Evolutionary conservation across 2,329 filamentous ascomycete species (phyloP).

Genomic region (Macroventuria anomochaeta): DNA sequence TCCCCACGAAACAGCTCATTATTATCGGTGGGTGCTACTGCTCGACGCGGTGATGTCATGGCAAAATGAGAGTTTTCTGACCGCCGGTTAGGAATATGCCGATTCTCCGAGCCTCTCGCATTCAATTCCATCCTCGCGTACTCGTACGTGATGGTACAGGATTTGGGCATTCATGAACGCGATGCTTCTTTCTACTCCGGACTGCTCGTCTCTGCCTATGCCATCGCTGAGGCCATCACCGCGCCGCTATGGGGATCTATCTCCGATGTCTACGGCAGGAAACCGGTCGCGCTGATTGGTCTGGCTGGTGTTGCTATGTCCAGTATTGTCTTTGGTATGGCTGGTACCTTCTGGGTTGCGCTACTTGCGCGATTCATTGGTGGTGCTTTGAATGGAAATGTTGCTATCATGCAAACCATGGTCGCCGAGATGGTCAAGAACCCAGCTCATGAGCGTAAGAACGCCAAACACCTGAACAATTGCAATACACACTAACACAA

Average conservation of each 20-base stretch:
- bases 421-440: conserved; percentile 88
- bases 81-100: conserved; percentile 75
- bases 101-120: conserved; percentile 89
- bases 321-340: conserved; percentile 81
- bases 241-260: conserved; percentile 66
- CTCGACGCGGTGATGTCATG: conserved; percentile 23
- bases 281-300: conserved; percentile 51
- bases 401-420: conserved; percentile 90
- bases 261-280: conserved; percentile 50
- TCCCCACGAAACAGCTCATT: conserved; percentile 56
- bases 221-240: conserved; percentile 83
- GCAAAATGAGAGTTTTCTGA: conserved; percentile 27
- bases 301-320: conserved; percentile 83
- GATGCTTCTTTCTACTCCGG: conserved; percentile 84
- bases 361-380: conserved; percentile 77
- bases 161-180: conserved; percentile 45
- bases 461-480: neutral
- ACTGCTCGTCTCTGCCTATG: conserved; percentile 83
- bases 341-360: conserved; percentile 83
- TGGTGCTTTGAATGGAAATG: conserved; percentile 87
- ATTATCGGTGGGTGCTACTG: conserved; percentile 47
- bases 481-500: conserved; percentile 16
- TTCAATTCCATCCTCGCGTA: conserved; percentile 95
- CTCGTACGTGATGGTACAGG: conserved; percentile 48
- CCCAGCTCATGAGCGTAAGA: conserved; percentile 86